Base-by-base conservation (phyloP, 2,329 filamentous ascomycete species). In the Penicillium sp. region DNA sequence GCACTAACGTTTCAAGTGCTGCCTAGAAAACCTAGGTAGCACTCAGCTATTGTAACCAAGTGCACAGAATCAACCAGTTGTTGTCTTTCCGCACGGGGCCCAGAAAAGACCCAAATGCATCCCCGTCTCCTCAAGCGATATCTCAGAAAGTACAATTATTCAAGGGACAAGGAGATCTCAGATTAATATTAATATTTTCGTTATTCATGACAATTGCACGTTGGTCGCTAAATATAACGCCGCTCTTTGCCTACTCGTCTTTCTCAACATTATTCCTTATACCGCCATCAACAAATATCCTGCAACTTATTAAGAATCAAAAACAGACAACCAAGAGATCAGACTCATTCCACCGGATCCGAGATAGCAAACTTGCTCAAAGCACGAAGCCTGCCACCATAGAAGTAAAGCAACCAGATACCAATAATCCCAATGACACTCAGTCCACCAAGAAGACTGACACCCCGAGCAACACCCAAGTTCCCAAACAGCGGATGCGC, bases 371-470 rank as follows among this genome's bases (percentile, higher is more conserved):
- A 69, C 50, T 61, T 65, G 33, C 61, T 65, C 53, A 62, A 52
- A 34, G 64, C 59, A 39, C 66, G 61, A 40, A 69, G 56, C 35
- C 45, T 57, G 12, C 55, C 57, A 31, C 67, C 67, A 48, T 60
- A 62, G 43, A 57, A 60, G 52, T 62, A 69, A 51, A 69, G 55
- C 15, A 58, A 42, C 45, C 59, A 67, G 28, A 69, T 64, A 19
- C 67, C 67, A 44, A 68, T 45, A 24, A 67, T 61, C 15, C 66
- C 64, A 47, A 63, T 61, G 4, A 68, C 63, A 43, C 61, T 68
- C 54, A 70, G 49, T 1, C 69, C 72, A 58, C 38, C 72, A 53
- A 63, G 60, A 43, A 65, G 64, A 62, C 57, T 67, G 4, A 62
- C 57, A 42, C 67, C 67, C 10, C 48, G 49, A 0, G 60, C 65